Base-by-base conservation (phyloP, 495 filamentous ascomycete species). In the Tricharina praecox region DNA sequence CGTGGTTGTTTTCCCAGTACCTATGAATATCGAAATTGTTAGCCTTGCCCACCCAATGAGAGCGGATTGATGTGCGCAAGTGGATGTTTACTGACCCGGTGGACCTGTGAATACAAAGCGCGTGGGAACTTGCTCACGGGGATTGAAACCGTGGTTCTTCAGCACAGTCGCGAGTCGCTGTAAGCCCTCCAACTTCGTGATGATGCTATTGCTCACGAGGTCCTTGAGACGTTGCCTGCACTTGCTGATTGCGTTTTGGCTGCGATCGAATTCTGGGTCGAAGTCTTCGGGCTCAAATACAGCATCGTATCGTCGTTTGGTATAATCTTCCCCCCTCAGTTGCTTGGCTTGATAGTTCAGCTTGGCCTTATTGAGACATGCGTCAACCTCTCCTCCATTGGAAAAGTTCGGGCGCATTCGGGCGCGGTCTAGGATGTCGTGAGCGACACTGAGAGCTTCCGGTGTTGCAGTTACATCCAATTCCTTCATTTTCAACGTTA, bases 1-100 rank as follows among this genome's bases (percentile, higher is more conserved):
- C 0, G 78, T 82, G 0, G 69, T 76, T 0, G 82, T 84, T 53
- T 87, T 87, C 10, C 82, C 82, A 2, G 81, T 84, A 1, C 81
- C 75, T 76, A 44, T 44, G 18, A 23, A 20, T 25, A 33, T 21
- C 5, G 19, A 21, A 39, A 7, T 21, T 7, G n/a, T 39, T 15
- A 21, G 7, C 36, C 5, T 7, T 16, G 19, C 36, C 5, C 20
- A 7, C 15, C 8, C 5, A 16, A 43, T 16, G 7, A 24, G 7
- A 43, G 9, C 24, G 40, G 40, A 23, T 43, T 15, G 15, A 25
- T 21, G 13, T 32, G 5, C 13, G 28, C 5, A 32, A 24, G 24
- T 7, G 39, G 20, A 11, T 25, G 39, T n/a, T 15, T n/a, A 44
- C 45, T 37, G 16, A 48, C 45, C 45, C 21, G 45, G 33, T n/a